Evolutionary conservation across 495 filamentous ascomycete genomes (phyloP).

Genomic region (Penicillium silybi): DNA sequence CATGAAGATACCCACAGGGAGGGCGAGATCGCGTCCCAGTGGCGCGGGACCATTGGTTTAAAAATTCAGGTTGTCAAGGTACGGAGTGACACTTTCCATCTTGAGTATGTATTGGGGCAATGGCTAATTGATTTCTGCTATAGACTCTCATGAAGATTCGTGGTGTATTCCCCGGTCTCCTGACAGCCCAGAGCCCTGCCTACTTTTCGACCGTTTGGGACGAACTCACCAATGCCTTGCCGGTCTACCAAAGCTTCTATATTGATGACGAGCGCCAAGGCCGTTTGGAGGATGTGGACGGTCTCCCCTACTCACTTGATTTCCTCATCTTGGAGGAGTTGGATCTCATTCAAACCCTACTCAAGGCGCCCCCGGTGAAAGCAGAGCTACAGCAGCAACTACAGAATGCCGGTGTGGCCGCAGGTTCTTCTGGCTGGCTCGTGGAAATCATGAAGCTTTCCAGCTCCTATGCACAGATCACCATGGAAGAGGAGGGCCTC

Average conservation of each 20-base stretch:
- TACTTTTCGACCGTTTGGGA: conserved; percentile 86
- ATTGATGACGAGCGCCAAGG: conserved; percentile 81
- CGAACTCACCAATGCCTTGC: conserved; percentile 68
- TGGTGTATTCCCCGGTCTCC: conserved; percentile 72
- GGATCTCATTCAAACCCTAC: conserved; percentile 83
- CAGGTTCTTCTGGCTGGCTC: conserved; percentile 61
- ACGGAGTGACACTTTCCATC: not conserved
- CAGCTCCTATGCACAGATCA: conserved; percentile 86
- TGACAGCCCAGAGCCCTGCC: conserved; percentile 70
- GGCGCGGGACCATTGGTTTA: conserved; percentile 76
- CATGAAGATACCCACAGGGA: conserved; percentile 54
- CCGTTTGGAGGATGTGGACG: conserved; percentile 83
- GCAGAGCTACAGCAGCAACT: conserved; percentile 77
- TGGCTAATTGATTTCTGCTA: conserved; percentile 1
- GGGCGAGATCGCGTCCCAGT: conserved; percentile 45
- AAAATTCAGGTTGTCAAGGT: conserved; percentile 87
- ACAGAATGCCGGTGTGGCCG: conserved; percentile 52
- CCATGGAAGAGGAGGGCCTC: conserved; percentile 84
- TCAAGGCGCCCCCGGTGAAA: conserved; percentile 79
- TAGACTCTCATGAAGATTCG: conserved; percentile 89
- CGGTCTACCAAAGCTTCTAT: conserved; percentile 73
- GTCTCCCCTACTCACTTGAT: conserved; percentile 92
- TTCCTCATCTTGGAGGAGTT: conserved; percentile 89
- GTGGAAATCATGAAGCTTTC: conserved; percentile 76
- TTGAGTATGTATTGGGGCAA: not conserved